Evolutionary conservation across 1,284 basidiomycete genomes (phyloP).

Genomic region (Irpex sp.): DNA sequence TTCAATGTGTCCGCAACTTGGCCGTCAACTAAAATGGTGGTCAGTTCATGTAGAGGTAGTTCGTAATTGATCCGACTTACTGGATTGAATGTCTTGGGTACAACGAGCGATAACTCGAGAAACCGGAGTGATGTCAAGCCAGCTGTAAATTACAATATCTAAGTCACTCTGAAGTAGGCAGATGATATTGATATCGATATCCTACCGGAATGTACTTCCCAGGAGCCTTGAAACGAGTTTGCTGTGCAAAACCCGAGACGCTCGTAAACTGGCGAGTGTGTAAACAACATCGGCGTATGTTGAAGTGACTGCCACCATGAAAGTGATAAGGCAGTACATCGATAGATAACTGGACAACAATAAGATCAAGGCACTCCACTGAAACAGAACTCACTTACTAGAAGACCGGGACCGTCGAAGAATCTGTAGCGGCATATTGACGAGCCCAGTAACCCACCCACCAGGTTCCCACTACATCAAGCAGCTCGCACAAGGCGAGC

Average conservation of each 20-base stretch:
- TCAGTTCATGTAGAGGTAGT: slow-evolving; percentile 28
- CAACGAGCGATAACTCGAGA: slow-evolving; percentile 50
- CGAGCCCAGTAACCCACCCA: slow-evolving; percentile 23
- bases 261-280: slow-evolving; percentile 37
- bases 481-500: slow-evolving; percentile 19
- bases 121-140: slow-evolving; percentile 41
- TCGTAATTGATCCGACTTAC: slow-evolving; percentile 15
- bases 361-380: background rate
- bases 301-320: background rate
- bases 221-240: slow-evolving; percentile 49
- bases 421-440: slow-evolving; percentile 24
- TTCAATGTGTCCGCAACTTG: slow-evolving; percentile 9
- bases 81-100: slow-evolving; percentile 46
- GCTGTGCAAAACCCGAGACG: slow-evolving; percentile 52
- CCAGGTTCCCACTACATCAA: slow-evolving; percentile 16
- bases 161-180: too few species aligned
- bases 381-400: slow-evolving; percentile 20
- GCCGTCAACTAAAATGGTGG: slow-evolving; percentile 27
- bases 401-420: slow-evolving; percentile 22
- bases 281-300: background rate
- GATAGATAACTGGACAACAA: slow-evolving; percentile 5
- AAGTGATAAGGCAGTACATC: slow-evolving; percentile 5
- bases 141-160: background rate
- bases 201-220: slow-evolving; percentile 42
- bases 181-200: background rate